These are phyloP conservation scores for Platanthera guangdongensis DNA, from an alignment of 106 monocot species.

Conservation along the genomic window DNA sequence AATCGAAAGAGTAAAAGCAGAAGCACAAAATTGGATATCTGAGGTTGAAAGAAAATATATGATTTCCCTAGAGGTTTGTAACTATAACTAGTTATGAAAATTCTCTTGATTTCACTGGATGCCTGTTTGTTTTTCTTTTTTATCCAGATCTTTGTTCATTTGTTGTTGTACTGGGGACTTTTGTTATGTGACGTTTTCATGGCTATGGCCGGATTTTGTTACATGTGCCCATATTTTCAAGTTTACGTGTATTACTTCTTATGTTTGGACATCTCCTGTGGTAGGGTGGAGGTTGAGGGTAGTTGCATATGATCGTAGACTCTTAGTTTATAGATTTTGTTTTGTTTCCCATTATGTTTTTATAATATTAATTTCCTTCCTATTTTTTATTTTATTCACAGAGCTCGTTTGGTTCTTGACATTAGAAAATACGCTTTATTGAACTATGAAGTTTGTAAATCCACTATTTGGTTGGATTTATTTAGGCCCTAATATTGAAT, in stretches of 20 bases:
- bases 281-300: background rate
- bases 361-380: background rate
- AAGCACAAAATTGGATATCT: slow-evolving; percentile 52
- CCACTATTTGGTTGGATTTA: no score
- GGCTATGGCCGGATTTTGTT: background rate
- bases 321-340: background rate
- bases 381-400: background rate
- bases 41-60: slow-evolving; percentile 67
- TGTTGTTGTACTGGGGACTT: background rate
- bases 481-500: no score
- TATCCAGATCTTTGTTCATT: background rate
- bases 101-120: background rate
- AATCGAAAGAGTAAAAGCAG: slow-evolving; percentile 64
- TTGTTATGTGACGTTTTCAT: background rate
- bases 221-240: background rate
- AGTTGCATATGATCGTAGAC: background rate
- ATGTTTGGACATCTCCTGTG: background rate
- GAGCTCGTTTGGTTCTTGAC: no score
- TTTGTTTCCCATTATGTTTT: background rate
- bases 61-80: slow-evolving; percentile 52
- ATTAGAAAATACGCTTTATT: no score
- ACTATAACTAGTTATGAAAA: background rate
- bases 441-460: no score
- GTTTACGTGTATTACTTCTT: background rate
- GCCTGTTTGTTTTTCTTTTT: background rate